These are phyloP conservation scores for Gymnopilus junonius DNA, from an alignment of 768 basidiomycete species.

Conservation along the genomic window DNA sequence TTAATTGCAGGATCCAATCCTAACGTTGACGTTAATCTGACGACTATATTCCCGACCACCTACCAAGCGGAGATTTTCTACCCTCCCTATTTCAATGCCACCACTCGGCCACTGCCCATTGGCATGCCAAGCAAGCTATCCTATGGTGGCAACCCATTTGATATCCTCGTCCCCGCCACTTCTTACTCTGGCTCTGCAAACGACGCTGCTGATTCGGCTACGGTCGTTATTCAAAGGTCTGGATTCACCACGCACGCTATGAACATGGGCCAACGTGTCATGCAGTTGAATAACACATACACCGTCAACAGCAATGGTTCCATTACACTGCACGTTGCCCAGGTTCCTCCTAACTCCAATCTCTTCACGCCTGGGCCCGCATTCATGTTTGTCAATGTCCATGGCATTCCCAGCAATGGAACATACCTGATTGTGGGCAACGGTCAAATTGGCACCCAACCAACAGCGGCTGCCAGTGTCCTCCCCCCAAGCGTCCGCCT, in stretches of 20 bases:
- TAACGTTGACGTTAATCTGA: conserved; percentile 77
- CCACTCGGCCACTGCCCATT: conserved; percentile 67
- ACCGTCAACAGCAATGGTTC: conserved; percentile 77
- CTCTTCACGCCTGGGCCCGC: conserved; percentile 90
- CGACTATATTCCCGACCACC: conserved; percentile 72
- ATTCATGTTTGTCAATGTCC: conserved; percentile 80
- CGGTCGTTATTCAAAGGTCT: conserved; percentile 76
- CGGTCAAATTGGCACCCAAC: conserved; percentile 76
- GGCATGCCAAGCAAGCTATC: conserved; percentile 73
- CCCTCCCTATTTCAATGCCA: conserved; percentile 82
- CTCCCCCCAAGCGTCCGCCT: conserved; percentile 58
- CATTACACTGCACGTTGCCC: conserved; percentile 79
- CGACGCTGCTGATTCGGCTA: conserved; percentile 72
- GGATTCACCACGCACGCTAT: conserved; percentile 87
- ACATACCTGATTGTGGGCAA: conserved; percentile 78
- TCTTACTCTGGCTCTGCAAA: conserved; percentile 74
- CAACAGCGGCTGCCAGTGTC: conserved; percentile 42
- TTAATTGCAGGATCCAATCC: conserved; percentile 94
- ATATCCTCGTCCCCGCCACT: conserved; percentile 68
- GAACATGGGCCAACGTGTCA: conserved; percentile 85
- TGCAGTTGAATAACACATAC: conserved; percentile 88
- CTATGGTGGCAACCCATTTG: conserved; percentile 85
- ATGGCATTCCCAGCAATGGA: conserved; percentile 85
- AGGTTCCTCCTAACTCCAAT: conserved; percentile 83
- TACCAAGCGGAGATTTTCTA: conserved; percentile 91